Base-by-base conservation (phyloP, 495 filamentous ascomycete genomes). In the Sordaria brevicollis region DNA sequence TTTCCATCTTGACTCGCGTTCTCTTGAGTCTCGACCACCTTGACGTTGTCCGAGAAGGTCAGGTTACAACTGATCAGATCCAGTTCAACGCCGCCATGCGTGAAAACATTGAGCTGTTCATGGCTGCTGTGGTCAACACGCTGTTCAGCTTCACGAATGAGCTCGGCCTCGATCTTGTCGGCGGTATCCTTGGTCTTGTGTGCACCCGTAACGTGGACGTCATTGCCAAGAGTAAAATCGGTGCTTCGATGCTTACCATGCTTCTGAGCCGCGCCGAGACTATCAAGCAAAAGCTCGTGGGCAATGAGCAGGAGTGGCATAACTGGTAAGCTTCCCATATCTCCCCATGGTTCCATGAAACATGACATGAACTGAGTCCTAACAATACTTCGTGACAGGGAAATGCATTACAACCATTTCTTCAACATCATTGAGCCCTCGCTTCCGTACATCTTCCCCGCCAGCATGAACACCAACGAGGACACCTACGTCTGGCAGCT, bases 401-500 rank as follows among this genome's bases (percentile, higher is more conserved):
- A 82, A 29, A 65, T 73, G 67, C 88, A 90, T 66, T 97, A 96
- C 80, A 92, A 92, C 68, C 85, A 85, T 5, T 87, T 99, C 65
- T 99, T 99, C 78, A 93, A 96, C 75, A 84, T 87, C 6, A 81
- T 97, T 21, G 94, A 98, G 78, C 92, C 91, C 15, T 87, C 88
- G 11, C 86, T 98, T 39, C 90, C 88, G 1, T 84, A 90, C 68
- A 89, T 97, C 68, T 98, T 99, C 87, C 93, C 93, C 1, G 89
- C 90, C 19, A 88, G 90, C 5, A 92, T 94, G 71, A 92, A 89
- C 71, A 85, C 92, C 19, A 89, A 89, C 65, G 91, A 95, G 69
- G 95, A 99, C 76, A 89, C 95, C 74, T 96, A 97, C 75, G 93
- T 97, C 17, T 99, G 95, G 95, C 93, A 97, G 79, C 97, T 98